Evolutionary conservation across 2,329 filamentous ascomycete species (phyloP), one percentile per base, ranked within the genome.

Genomic region (Cadophora malorum): DNA sequence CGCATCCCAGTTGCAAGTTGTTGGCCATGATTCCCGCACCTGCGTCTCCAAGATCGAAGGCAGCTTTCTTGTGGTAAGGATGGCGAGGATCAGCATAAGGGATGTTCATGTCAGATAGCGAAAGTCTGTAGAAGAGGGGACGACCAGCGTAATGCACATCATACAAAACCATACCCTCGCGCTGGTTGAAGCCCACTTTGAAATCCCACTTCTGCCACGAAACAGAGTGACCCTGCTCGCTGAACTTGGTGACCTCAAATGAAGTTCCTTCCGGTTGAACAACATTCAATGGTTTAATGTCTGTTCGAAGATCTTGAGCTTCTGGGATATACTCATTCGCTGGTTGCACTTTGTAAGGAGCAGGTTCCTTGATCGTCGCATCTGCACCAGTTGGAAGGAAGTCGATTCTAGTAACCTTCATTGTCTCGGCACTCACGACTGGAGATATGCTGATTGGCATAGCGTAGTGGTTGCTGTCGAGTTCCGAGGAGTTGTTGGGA

Each of bases 401-500:
- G 74, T 93, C 90, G 70, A 93, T 90, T 12, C 90, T 86, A 56
- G 91, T 83, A 47, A 93, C 83, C 74, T 89, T 86, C 79, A 86
- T 85, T 1, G 83, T 87, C 50, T 84, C 83, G 0, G 84, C 85
- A 74, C 88, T 88, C 52, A 93, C 81, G 23, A 92, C 89, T 0
- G 90, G 89, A 1, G 88, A 90, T 56, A 78, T 87, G n/a, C 85
- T 83, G 1, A 91, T 80, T 0, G 90, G 90, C 71, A 90, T 84
- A 0, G 90, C 87, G 74, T 91, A 91, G 76, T 91, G 88, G 74
- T 90, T 91, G 52, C 85, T 86, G 74, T 92, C 89, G n/a, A 79
- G 78, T 73, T 90, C 86, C 7, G 79, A 76, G 0, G 85, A 73
- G 74, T 91, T 89, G 35, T 81, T 79, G 2, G 88, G 87, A 71